These are phyloP conservation scores for Geotrichum histeridarum DNA, from an alignment of 1,139 yeast genomes.

Conservation along the genomic window DNA sequence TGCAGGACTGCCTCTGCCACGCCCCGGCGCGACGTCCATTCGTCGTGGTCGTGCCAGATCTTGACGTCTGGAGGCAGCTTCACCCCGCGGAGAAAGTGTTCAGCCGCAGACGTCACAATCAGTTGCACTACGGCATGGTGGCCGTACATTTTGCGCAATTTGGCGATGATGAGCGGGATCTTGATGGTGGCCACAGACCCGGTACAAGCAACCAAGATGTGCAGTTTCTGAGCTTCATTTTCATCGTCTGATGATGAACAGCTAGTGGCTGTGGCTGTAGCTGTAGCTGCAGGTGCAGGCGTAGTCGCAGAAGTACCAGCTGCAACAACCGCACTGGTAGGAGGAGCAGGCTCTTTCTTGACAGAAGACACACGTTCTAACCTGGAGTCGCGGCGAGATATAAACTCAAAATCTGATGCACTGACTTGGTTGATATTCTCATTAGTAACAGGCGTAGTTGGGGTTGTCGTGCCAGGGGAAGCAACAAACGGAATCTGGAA, in stretches of 20 bases:
- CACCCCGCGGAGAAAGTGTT: constrained; percentile 71
- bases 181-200: constrained; percentile 96
- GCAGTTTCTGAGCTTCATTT: constrained; percentile 51
- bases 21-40: constrained; percentile 55
- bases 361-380: not conserved
- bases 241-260: constrained; percentile 5
- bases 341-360: not conserved
- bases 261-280: not conserved
- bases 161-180: constrained; percentile 79
- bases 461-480: too few relatives aligned
- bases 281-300: not conserved
- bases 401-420: not conserved
- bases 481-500: too few relatives aligned
- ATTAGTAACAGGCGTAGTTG: too few relatives aligned
- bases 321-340: not conserved
- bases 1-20: constrained; percentile 74
- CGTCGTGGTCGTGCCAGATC: constrained; percentile 92
- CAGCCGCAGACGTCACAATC: constrained; percentile 77
- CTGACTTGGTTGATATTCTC: too few relatives aligned
- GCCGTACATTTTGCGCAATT: constrained; percentile 70
- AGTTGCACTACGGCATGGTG: constrained; percentile 70
- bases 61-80: constrained; percentile 78
- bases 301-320: not conserved
- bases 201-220: constrained; percentile 83
- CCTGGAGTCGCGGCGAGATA: not conserved